phyloP scores from a whole-genome alignment of 768 basidiomycete genomes.

The Leccinum disarticulatum region DNA sequence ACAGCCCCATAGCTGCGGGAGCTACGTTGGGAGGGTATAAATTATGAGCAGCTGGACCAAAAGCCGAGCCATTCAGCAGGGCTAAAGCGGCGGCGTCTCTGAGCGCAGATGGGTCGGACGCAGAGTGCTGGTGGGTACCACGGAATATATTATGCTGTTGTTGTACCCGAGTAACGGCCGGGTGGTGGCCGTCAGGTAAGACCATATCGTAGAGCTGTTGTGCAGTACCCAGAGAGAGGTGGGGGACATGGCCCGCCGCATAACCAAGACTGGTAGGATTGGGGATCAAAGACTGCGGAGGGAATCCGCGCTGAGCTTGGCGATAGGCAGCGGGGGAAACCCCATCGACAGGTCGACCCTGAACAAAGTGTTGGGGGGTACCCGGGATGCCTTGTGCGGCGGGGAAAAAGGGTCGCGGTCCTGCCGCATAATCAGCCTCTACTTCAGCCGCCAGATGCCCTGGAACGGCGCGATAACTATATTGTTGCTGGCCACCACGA shows the following conservation, averaged over 20 bases:
- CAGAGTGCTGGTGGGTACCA: constrained; percentile 75
- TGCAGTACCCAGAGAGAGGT: constrained; percentile 69
- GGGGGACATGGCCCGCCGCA: constrained; percentile 55
- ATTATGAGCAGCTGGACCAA: constrained; percentile 43
- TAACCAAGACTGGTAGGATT: constrained; percentile 57
- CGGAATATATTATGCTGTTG: constrained; percentile 78
- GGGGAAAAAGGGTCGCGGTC: constrained; percentile 56
- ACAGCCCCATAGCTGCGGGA: constrained; percentile 57
- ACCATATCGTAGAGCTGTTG: constrained; percentile 85
- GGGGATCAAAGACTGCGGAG: constrained; percentile 54
- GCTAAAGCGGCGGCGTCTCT: constrained; percentile 71
- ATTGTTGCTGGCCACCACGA: constrained; percentile 54
- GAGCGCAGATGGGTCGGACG: constrained; percentile 76
- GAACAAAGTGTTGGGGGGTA: constrained; percentile 46
- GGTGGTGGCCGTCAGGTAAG: constrained; percentile 57
- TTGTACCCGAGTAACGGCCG: constrained; percentile 73
- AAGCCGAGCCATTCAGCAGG: constrained; percentile 57
- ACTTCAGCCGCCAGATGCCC: constrained; percentile 22
- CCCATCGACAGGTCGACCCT: constrained; percentile 51
- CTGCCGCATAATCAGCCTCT: constrained; percentile 55
- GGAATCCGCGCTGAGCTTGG: constrained; percentile 56
- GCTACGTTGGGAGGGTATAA: constrained; percentile 52
- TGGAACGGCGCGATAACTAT: constrained; percentile 48
- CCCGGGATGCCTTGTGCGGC: constrained; percentile 41
- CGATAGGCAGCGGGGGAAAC: constrained; percentile 55